Base-by-base conservation (phyloP, 192 early-diverging fungal genomes). In the Hyaloraphidium curvatum region DNA sequence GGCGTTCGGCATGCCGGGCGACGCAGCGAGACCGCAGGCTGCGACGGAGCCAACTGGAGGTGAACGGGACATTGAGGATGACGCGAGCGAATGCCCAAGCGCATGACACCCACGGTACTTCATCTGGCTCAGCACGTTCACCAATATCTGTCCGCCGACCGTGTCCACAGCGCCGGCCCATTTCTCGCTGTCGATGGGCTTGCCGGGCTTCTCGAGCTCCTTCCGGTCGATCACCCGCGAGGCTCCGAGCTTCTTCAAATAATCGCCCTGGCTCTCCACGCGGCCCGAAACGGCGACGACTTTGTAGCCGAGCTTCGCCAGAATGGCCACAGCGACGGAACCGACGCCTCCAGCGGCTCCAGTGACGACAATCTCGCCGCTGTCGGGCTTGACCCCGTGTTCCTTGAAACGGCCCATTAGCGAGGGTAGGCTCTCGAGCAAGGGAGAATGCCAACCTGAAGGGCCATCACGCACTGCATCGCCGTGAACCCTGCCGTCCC, bases 401-500 rank as follows among this genome's bases (percentile, higher is more conserved):
- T 48, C 43, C 25, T 48, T 25, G 7, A 48, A 25, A 48, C 17
- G 19, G 25, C 43, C 7, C 43, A 48, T 25, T 48, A n/a, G n/a
- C n/a, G n/a, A n/a, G n/a, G n/a, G n/a, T n/a, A n/a, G n/a, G n/a
- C n/a, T n/a, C n/a, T n/a, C n/a, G n/a, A n/a, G n/a, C n/a, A n/a
- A n/a, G n/a, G n/a, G n/a, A n/a, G n/a, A n/a, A n/a, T n/a, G n/a
- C n/a, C n/a, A n/a, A n/a, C n/a, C n/a, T n/a, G n/a, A 13, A 13
- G 35, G 35, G 35, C 35, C 11, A 37, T 37, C 35, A 37, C 35
- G 35, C 35, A 37, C 35, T 37, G 43, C 43, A 48, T 48, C 7
- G 43, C 43, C 5, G 43, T 48, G 23, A 48, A 48, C 19, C 43
- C 43, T 22, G 43, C 43, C 14, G 43, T 48, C 17, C 43, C 43